Conservation (phyloP, 139 green algal genomes). For the Micractinium conductrix region DNA sequence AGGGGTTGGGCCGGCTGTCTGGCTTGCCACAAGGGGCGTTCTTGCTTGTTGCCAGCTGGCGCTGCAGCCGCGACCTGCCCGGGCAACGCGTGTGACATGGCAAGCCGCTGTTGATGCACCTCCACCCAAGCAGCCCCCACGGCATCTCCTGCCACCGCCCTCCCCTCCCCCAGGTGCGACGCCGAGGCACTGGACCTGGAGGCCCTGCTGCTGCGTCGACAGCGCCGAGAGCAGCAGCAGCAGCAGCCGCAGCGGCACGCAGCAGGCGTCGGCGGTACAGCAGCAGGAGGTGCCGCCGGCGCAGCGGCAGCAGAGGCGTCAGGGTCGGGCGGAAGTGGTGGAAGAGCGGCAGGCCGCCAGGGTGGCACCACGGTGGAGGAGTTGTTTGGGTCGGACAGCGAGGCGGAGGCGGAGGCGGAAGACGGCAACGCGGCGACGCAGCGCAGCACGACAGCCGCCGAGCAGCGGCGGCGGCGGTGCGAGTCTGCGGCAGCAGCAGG, state of each 20-base stretch:
- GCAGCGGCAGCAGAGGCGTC: background rate
- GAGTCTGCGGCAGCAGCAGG: background rate
- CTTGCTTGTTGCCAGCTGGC: too few species aligned
- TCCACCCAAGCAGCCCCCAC: too few species aligned
- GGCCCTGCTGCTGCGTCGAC: slow-evolving; percentile 18
- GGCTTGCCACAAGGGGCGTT: too few species aligned
- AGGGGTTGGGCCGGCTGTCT: too few species aligned
- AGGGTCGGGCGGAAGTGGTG: background rate
- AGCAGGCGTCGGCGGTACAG: background rate
- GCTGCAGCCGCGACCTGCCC: too few species aligned
- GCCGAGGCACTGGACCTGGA: background rate
- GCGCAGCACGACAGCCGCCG: background rate
- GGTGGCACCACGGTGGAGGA: background rate
- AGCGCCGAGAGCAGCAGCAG: slow-evolving; percentile 7
- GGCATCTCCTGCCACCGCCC: background rate
- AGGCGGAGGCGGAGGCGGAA: background rate
- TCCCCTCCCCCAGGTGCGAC: background rate
- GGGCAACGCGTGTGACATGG: too few species aligned
- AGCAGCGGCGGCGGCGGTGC: background rate
- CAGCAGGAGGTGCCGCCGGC: background rate
- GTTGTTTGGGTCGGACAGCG: slow-evolving; percentile 9
- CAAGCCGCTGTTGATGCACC: too few species aligned
- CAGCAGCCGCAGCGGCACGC: too few species aligned
- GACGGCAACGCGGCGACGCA: background rate
- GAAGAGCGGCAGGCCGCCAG: too few species aligned